Evolutionary conservation across 495 filamentous ascomycete genomes (phyloP).

Genomic region (Tuber melanosporum): DNA sequence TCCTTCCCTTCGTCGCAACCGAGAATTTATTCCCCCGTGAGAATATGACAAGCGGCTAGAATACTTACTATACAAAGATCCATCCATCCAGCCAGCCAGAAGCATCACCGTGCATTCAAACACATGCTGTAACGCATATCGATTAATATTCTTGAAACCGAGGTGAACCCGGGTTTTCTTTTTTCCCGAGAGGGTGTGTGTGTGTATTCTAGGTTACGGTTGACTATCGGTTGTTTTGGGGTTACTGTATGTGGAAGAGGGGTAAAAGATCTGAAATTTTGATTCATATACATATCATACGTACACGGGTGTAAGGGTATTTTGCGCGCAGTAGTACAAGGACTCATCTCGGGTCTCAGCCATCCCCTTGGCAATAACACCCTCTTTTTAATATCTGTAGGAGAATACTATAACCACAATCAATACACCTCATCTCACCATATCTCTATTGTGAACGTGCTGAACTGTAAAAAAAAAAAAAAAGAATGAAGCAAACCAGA

Average conservation of each 20-base stretch:
- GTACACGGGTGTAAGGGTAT: too few species aligned
- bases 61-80: not conserved
- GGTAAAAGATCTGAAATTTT: not conserved
- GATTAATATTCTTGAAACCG: slow-evolving; percentile 1
- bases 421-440: too few species aligned
- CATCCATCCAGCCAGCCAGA: not conserved
- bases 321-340: too few species aligned
- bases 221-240: not conserved
- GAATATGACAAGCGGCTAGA: not conserved
- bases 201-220: not conserved
- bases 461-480: too few species aligned
- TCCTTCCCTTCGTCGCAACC: not conserved
- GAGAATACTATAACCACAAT: too few species aligned
- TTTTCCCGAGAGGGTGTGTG: not conserved
- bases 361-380: too few species aligned
- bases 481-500: too few species aligned
- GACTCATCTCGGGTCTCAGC: too few species aligned
- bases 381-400: too few species aligned
- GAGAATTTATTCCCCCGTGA: not conserved
- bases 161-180: not conserved
- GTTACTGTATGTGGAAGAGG: not conserved
- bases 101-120: not conserved
- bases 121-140: not conserved
- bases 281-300: not conserved
- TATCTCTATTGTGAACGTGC: too few species aligned